Base-by-base conservation (phyloP, 306 rosid species). In the Vigna nakashimae region DNA sequence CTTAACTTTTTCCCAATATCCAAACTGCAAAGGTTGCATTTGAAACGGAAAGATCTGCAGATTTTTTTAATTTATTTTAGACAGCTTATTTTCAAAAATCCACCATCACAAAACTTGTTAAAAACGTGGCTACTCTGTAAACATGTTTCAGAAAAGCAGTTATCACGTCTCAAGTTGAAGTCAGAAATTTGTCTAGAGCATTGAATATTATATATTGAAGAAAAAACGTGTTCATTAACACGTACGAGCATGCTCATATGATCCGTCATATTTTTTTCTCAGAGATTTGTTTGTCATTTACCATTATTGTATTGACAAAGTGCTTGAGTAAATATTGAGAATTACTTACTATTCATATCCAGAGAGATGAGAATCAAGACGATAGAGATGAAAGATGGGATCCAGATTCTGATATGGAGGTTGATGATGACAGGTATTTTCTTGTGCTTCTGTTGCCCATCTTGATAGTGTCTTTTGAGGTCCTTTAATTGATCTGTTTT, bases 301-400 rank as follows among this genome's bases (percentile, higher is more conserved):
- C 73, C 15, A n/a, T 76, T 16, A 32, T 52, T 42, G 65, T 59
- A 71, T 70, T 40, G 34, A 53, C 57, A 52, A 4, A 9, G n/a
- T 46, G 58, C 24, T 53, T 63, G 78, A 43, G 43, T 22, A 57
- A 74, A 48, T 45, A 24, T 56, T 74, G 16, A 66, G 52, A 65
- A 49, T 32, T 56, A 12, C 36, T n/a, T 79, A 32, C 58, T 56
- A 13, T 49, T 78, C 43, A 59, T 78, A 52, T 78, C 57, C 52
- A 82, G 86, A 77, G 52, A 65, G 89, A 86, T 52, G 86, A 82
- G 76, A 86, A 79, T 75, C 70, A 85, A 36, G 82, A 79, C 24
- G 80, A 71, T 36, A 63, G 69, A 58, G 89, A 85, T 75, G 82
- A 76, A 65, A 64, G 80, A 59, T 79, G 84, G 89, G 84, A 59